Percentiles rank a stretch among this genome's conserved stretches.
phyloP scores from a whole-genome alignment of 139 green algal species.

The Eudorina sp. region DNA sequence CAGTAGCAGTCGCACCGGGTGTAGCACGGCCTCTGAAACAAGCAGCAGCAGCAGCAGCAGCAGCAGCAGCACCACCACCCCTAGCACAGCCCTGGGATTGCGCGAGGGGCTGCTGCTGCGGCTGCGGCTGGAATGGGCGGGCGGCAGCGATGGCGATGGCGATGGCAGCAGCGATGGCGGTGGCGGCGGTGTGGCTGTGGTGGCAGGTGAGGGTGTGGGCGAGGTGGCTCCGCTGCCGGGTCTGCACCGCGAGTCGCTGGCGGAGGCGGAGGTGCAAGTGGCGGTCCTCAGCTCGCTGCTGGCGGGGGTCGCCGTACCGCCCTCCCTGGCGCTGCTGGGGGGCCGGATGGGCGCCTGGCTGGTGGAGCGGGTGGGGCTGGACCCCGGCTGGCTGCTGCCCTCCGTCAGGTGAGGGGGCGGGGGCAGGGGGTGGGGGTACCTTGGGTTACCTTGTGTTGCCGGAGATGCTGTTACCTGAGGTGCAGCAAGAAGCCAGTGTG shows the following conservation, averaged over 20 bases:
- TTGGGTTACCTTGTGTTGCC: too few species aligned
- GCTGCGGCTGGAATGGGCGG: slow-evolving; percentile 39
- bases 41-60: neutral
- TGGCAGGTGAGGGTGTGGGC: slow-evolving; percentile 63
- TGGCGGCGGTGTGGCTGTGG: too few species aligned
- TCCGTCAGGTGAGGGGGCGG: slow-evolving; percentile 66
- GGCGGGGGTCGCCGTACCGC: slow-evolving; percentile 47
- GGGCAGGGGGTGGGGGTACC: neutral
- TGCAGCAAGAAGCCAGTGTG: too few species aligned
- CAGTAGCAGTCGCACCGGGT: neutral
- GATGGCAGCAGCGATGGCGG: too few species aligned
- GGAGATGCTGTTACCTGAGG: too few species aligned
- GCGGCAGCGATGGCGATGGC: too few species aligned
- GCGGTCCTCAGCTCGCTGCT: slow-evolving; percentile 31
- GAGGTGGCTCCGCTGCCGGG: slow-evolving; percentile 91
- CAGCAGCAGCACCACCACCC: neutral
- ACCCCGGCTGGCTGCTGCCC: slow-evolving; percentile 57
- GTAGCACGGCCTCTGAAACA: too few species aligned
- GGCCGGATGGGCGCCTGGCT: slow-evolving; percentile 77
- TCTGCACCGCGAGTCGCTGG: slow-evolving; percentile 85
- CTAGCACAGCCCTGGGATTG: neutral
- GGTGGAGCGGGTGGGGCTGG: slow-evolving; percentile 47
- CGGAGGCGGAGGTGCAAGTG: slow-evolving; percentile 74
- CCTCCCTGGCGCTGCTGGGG: slow-evolving; percentile 60
- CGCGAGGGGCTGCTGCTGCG: slow-evolving; percentile 69